phyloP scores from a whole-genome alignment of 345 rosid species.

The Rhodomyrtus tomentosa region DNA sequence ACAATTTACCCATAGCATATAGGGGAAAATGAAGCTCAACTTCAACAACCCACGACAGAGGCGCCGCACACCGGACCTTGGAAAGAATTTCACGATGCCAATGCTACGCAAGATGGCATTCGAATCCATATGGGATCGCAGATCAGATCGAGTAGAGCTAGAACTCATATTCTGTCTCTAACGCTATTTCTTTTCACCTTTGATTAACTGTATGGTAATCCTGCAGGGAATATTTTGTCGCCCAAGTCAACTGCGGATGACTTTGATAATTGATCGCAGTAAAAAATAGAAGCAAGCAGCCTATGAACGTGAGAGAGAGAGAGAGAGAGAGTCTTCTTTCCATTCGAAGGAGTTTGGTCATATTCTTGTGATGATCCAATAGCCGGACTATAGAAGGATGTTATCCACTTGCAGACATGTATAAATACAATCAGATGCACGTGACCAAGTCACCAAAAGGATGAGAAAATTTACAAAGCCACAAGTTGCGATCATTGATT shows the following conservation, averaged over 20 bases:
- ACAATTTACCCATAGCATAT: background rate
- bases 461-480: background rate
- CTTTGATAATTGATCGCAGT: background rate
- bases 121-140: background rate
- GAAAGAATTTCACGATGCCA: background rate
- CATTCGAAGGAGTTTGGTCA: background rate
- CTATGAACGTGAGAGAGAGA: background rate
- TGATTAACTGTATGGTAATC: background rate
- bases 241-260: background rate
- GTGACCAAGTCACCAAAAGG: background rate
- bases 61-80: background rate
- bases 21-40: background rate
- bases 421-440: background rate
- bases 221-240: background rate
- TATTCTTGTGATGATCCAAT: background rate
- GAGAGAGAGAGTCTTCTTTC: background rate
- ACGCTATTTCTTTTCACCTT: background rate
- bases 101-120: background rate
- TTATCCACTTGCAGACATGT: background rate
- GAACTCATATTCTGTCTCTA: background rate
- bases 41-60: background rate
- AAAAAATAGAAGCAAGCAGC: background rate
- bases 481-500: background rate
- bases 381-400: conserved; percentile 7
- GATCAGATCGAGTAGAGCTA: background rate